These are phyloP conservation scores for Magnolia sinica DNA, from an alignment of 164 flowering plant genomes.

Conservation along the genomic window DNA sequence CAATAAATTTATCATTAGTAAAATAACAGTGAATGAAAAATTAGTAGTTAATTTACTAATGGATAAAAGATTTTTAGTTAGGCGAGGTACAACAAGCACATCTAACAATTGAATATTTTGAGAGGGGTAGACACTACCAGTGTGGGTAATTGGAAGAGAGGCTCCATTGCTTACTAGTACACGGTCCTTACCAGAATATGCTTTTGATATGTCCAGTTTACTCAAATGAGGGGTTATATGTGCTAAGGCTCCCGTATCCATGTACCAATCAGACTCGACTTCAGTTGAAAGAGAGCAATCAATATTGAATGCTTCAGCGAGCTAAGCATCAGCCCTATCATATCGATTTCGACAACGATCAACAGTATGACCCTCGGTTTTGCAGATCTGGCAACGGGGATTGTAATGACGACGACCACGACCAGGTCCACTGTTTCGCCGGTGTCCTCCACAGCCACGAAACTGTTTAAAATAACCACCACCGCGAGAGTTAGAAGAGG, in stretches of 20 bases:
- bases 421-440: not conserved
- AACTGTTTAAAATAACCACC: not conserved
- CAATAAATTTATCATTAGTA: not conserved
- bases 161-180: not conserved
- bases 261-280: not conserved
- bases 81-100: not conserved
- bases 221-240: no score
- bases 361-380: not conserved
- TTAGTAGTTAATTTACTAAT: not conserved
- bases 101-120: not conserved
- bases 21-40: no score
- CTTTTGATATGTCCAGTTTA: no score
- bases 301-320: not conserved
- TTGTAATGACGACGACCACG: not conserved
- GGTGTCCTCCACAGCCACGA: not conserved
- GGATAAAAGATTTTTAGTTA: not conserved
- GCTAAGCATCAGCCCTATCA: not conserved
- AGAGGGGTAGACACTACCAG: not conserved
- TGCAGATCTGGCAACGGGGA: not conserved
- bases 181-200: not conserved
- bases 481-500: not conserved
- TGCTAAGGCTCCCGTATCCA: no score
- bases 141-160: not conserved
- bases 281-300: not conserved
- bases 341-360: no score